phyloP scores from a whole-genome alignment of 2,329 filamentous ascomycete genomes.

The Pleurostoma richardsiae region DNA sequence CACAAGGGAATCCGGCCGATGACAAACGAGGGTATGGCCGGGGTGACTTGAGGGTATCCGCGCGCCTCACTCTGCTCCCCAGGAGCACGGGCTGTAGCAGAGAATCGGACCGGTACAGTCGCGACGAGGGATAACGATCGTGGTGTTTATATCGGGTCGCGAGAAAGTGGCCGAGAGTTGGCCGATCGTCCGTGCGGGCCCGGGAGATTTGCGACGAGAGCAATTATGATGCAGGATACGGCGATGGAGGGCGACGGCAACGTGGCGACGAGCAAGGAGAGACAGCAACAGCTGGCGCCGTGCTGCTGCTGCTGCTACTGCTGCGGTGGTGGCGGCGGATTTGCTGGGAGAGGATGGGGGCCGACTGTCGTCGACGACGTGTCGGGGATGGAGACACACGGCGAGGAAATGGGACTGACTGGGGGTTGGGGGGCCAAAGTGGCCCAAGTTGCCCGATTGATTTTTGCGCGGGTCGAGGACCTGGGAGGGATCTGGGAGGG shows the following conservation, averaged over 20 bases:
- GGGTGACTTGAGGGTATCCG: no score
- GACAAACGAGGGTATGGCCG: not conserved
- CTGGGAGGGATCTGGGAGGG: no score
- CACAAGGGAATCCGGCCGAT: not conserved
- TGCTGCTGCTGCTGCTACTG: slow-evolving; percentile 15
- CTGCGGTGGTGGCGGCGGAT: slow-evolving; percentile 9
- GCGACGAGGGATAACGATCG: slow-evolving; percentile 4
- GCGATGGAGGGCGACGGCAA: not conserved
- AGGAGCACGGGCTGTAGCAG: no score
- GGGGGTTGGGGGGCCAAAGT: slow-evolving; percentile 15
- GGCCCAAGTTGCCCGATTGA: slow-evolving; percentile 12
- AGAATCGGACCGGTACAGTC: not conserved
- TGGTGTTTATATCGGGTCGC: not conserved
- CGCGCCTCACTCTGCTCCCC: no score
- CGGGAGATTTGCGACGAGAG: not conserved
- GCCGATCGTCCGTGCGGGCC: not conserved
- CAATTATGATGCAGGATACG: not conserved
- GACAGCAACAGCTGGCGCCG: not conserved
- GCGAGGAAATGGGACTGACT: slow-evolving; percentile 6
- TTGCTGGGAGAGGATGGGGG: not conserved
- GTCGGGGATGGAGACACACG: slow-evolving; percentile 13
- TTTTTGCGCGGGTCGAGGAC: slow-evolving; percentile 6
- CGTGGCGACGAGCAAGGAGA: not conserved
- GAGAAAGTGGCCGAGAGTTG: not conserved
- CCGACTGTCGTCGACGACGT: slow-evolving; percentile 13